Evolutionary conservation across 768 basidiomycete genomes (phyloP), one percentile per base, ranked within the genome.

Genomic region (Macrolepiota dolichaula): DNA sequence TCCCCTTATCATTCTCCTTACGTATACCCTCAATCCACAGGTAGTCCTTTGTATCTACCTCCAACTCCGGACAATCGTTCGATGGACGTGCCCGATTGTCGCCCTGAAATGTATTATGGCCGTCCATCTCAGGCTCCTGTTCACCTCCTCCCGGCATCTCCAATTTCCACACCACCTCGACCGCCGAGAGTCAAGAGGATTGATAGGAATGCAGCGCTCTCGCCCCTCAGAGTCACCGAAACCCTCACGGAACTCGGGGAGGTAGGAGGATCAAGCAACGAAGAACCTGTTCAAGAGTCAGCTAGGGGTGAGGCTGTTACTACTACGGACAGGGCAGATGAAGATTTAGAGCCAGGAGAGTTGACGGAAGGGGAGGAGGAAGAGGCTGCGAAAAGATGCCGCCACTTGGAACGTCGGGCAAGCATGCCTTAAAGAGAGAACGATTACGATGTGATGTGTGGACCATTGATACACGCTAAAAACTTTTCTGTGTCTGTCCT

Each of bases 391-490:
- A 17, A 37, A 22, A 57, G 19, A 29, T 27, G 37, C 22, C 55
- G 47, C 19, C 44, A 35, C 22, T 22, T 57, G 27, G 55, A 57
- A 49, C 19, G 55, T 22, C 46, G 55, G 25, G 55, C 55, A 5
- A 57, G 55, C 25, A 22, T 57, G 44, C 55, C 55, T 9, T 57
- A 29, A 57, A n/a, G n/a, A n/a, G n/a, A n/a, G n/a, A n/a, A 13
- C 1, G 38, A 19, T 19, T 17, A 24, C 3, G 47, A 27, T 24
- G 24, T n/a, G n/a, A n/a, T n/a, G n/a, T n/a, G n/a, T 22, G 13
- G 12, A 22, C 25, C 2, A 24, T 4, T 22, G 13, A 15, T 49
- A 49, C 25, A 10, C 15, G 15, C 25, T 27, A 25, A 49, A n/a
- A n/a, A n/a, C n/a, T n/a, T 3, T 17, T 7, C 10, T 22, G 12